These are phyloP conservation scores for Pezicula rhizophila DNA, from an alignment of 2,329 filamentous ascomycete species.

Conservation along the genomic window DNA sequence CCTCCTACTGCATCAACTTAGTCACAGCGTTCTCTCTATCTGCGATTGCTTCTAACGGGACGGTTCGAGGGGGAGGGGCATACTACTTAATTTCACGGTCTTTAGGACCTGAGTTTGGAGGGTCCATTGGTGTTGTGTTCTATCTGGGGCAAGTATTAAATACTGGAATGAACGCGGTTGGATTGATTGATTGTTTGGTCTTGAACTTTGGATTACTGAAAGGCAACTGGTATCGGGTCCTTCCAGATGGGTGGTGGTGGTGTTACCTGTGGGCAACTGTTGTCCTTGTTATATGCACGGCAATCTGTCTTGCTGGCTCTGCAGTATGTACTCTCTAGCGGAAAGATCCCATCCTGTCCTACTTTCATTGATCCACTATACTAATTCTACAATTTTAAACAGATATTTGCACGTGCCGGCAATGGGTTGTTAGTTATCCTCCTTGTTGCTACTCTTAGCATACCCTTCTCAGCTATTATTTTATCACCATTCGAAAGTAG, in stretches of 20 bases:
- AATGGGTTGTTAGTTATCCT: conserved; percentile 69
- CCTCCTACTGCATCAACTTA: conserved; percentile 76
- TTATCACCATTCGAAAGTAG: conserved; percentile 61
- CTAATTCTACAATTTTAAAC: too few species aligned
- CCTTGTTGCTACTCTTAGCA: conserved; percentile 69
- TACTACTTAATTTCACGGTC: conserved; percentile 87
- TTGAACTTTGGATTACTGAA: conserved; percentile 61
- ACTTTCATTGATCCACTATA: too few species aligned
- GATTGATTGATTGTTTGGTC: conserved; percentile 74
- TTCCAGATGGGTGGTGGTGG: conserved; percentile 70
- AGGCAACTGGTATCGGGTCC: conserved; percentile 50
- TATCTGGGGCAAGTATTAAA: conserved; percentile 88
- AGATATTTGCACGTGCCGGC: conserved; percentile 71
- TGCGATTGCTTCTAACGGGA: conserved; percentile 84
- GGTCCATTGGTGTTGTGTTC: conserved; percentile 81
- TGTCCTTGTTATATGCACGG: conserved; percentile 65
- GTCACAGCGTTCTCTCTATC: conserved; percentile 81
- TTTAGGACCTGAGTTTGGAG: conserved; percentile 81
- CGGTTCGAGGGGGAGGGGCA: conserved; percentile 79
- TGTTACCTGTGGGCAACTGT: conserved; percentile 69
- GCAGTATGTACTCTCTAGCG: conserved; percentile 27
- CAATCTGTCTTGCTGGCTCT: conserved; percentile 73
- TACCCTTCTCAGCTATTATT: conserved; percentile 70
- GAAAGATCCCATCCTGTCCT: too few species aligned
- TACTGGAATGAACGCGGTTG: conserved; percentile 81